Percentiles rank a stretch among this genome's conserved stretches.
Conservation (phyloP, 306 rosid genomes). For the Malus sylvestris region DNA sequence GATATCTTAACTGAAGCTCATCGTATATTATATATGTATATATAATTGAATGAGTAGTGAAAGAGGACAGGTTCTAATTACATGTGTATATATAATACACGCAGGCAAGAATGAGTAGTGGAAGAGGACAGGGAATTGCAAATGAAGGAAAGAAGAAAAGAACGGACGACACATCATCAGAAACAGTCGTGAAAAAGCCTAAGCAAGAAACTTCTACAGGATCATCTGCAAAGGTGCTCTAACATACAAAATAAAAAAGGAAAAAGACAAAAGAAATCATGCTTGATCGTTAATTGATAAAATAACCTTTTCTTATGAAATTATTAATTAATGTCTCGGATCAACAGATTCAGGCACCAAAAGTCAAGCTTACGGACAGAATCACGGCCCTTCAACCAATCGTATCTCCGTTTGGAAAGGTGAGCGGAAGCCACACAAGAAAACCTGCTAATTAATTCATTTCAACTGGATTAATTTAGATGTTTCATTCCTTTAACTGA, state of each 20-base stretch:
- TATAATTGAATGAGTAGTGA: too few species aligned
- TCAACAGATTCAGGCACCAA: slow-evolving; percentile 69
- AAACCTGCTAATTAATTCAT: background rate
- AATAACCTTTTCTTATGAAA: background rate
- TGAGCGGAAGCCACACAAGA: slow-evolving; percentile 20
- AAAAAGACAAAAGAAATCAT: background rate
- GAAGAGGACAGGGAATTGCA: slow-evolving; percentile 51
- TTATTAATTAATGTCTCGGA: background rate
- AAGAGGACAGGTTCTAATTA: background rate
- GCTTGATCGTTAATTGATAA: background rate
- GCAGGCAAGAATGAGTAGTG: slow-evolving; percentile 41
- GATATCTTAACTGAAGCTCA: background rate
- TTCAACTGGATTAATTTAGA: background rate
- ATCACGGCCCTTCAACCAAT: slow-evolving; percentile 94
- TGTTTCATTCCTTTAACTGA: background rate
- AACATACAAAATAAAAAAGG: background rate
- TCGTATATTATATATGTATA: background rate
- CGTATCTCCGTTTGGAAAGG: slow-evolving; percentile 99
- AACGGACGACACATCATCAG: slow-evolving; percentile 63
- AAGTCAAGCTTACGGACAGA: slow-evolving; percentile 82
- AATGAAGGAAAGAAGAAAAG: slow-evolving; percentile 78
- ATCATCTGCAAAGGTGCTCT: slow-evolving; percentile 54
- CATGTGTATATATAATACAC: background rate
- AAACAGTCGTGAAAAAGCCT: slow-evolving; percentile 52
- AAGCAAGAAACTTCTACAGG: slow-evolving; percentile 53